Base-by-base conservation (phyloP, 176 grass and related monocot genomes). In the Oropetium thomaeum region DNA sequence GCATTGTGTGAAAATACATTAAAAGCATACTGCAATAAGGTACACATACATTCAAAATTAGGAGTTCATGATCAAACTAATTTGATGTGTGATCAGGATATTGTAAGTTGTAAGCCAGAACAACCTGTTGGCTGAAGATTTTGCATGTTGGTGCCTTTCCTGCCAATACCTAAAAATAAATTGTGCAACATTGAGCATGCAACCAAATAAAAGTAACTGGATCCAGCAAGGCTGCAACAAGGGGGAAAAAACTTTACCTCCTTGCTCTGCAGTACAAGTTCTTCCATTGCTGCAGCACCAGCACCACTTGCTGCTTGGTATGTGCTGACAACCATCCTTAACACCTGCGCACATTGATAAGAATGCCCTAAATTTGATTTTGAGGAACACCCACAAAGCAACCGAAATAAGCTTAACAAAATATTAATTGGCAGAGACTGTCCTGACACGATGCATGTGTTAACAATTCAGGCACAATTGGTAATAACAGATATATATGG, bases 291-390 rank as follows among this genome's bases (percentile, higher is more conserved):
- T 11, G 89, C 96, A 81, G 91, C 91, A 81, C 96, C 91, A 61
- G 96, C 96, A 57, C 96, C 96, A 86, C 96, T 99, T 74, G 91
- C 96, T 76, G 96, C 96, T 86, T 99, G 96, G 71, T 99, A 95
- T 12, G 96, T 99, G 83, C 96, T 99, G 49, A 99, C 91, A 79
- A 99, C 84, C 96, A 99, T 95, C 75, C 96, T 95, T 78, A 77
- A 58, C 15, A 99, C 91, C 91, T 99, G 67, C 14, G 10, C 72
- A 62, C 33, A 72, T 78, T 55, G 58, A 72, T 37, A 43, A 41
- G 23, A 27, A 57, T 47, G 7, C 8, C 5, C 62, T 35, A 10
- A 52, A 19, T 69, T 69, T 79, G 13, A 54, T 63, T 25, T 3
- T 10, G 27, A 7, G 60, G 23, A 34, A 32, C 26, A 44, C 9